Evolutionary conservation across 225 moss, liverwort and hornwort genomes (phyloP), one percentile per base, ranked within the genome.

Genomic region (Pleurozium schreberi): DNA sequence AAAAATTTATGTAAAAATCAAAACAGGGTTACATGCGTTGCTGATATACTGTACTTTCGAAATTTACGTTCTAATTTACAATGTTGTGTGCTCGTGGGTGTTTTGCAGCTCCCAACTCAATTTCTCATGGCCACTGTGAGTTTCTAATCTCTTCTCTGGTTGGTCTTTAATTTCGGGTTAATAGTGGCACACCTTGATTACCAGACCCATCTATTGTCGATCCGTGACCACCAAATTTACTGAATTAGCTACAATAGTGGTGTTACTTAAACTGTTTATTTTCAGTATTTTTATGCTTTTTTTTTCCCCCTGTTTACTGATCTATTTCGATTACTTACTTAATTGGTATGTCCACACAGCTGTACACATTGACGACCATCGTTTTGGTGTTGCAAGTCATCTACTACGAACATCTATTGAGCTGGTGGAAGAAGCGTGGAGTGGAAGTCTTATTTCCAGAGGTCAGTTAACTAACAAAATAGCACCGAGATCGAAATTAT

Each of bases 31-130:
- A 17, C n/a, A 27, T 40, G 40, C 18, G 40, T 59, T 40, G 28
- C 80, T 59, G 28, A 36, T 33, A 13, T 69, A 28, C 43, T 26
- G 13, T 69, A 28, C 43, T 26, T 22, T 8, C 31, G 10, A 42
- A 5, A 18, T 45, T 60, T 45, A 7, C 62, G 38, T 49, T 66
- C 22, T 52, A 17, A 84, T 57, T 31, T 57, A 22, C 42, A 50
- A 28, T 80, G 7, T 40, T 19, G 82, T 88, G 67, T 42, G 12
- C 65, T 85, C 12, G 64, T 67, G 43, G 73, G 82, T 38, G 22
- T 12, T n/a, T n/a, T 88, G 87, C 92, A 96, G 96, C 96, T 98
- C 31, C 97, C 98, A n/a, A 98, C 98, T 49, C 98, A 98, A 70
- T 96, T 98, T 82, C 95, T 95, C 88, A 98, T 94, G 98, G 98